Evolutionary conservation across 2,329 filamentous ascomycete genomes (phyloP).

Genomic region (Pyricularia sp.): DNA sequence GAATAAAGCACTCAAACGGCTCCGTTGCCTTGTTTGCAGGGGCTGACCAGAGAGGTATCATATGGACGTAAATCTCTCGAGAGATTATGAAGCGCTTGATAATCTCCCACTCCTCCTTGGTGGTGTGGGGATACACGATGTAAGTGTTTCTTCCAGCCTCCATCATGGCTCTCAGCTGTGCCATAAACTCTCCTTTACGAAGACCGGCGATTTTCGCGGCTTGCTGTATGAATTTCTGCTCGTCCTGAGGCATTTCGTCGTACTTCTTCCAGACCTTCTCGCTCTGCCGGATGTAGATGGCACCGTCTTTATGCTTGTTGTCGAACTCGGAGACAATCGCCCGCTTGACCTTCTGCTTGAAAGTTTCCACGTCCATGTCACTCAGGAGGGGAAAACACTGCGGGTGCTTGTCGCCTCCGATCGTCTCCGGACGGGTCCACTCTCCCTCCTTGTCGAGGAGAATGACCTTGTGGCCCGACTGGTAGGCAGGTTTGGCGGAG

Average conservation of each 20-base stretch:
- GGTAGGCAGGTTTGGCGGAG: constrained; percentile 12
- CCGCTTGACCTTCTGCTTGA: not conserved
- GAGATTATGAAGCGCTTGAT: not conserved
- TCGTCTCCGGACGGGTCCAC: not conserved
- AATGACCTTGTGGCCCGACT: constrained; percentile 6
- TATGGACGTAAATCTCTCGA: not conserved
- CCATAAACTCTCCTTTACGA: not conserved
- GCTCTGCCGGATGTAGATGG: not conserved
- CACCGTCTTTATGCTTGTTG: not conserved
- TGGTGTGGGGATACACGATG: not conserved
- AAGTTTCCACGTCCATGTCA: not conserved
- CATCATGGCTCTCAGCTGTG: not conserved
- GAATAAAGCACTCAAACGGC: not conserved
- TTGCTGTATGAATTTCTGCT: not conserved
- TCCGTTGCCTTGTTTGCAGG: not conserved
- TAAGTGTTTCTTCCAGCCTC: not conserved
- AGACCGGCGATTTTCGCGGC: not conserved
- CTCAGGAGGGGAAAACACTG: not conserved
- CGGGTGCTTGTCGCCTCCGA: not conserved
- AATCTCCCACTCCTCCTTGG: not conserved
- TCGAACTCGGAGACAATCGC: not conserved
- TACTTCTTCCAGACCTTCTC: not conserved
- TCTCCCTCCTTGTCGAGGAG: not conserved
- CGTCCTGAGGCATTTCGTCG: not conserved
- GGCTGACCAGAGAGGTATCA: not conserved